Percentiles rank a stretch among this genome's conserved stretches.
Evolutionary conservation across 495 filamentous ascomycete genomes (phyloP).

Genomic region (Neurospora cerealis): DNA sequence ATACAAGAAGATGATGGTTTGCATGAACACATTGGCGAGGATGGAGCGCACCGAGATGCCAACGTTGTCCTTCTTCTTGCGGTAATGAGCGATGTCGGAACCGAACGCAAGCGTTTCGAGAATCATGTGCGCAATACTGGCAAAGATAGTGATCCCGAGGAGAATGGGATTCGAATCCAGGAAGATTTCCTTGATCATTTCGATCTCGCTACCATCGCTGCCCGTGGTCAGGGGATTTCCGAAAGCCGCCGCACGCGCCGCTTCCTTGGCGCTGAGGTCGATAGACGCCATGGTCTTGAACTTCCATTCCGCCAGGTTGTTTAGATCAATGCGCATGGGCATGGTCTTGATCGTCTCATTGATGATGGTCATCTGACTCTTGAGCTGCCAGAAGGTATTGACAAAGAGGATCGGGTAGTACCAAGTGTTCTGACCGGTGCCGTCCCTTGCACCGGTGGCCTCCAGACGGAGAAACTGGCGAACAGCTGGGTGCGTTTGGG

Average conservation of each 20-base stretch:
- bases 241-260: slow-evolving; percentile 54
- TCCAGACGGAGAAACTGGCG: slow-evolving; percentile 74
- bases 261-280: slow-evolving; percentile 78
- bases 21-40: slow-evolving; percentile 97
- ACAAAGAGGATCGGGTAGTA: slow-evolving; percentile 85
- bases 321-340: slow-evolving; percentile 75
- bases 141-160: slow-evolving; percentile 70
- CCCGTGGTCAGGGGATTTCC: slow-evolving; percentile 54
- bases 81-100: slow-evolving; percentile 93
- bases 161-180: slow-evolving; percentile 92
- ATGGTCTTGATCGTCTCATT: slow-evolving; percentile 83
- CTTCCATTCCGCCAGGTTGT: slow-evolving; percentile 82
- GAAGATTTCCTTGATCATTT: slow-evolving; percentile 90
- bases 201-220: slow-evolving; percentile 60
- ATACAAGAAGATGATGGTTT: slow-evolving; percentile 91
- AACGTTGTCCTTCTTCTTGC: slow-evolving; percentile 98
- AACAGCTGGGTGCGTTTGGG: slow-evolving; percentile 60
- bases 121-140: slow-evolving; percentile 83
- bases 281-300: slow-evolving; percentile 75
- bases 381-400: slow-evolving; percentile 97
- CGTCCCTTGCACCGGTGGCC: slow-evolving; percentile 60
- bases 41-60: slow-evolving; percentile 94
- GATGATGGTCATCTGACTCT: slow-evolving; percentile 77
- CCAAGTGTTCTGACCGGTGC: slow-evolving; percentile 81
- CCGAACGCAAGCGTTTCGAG: slow-evolving; percentile 97